Percentiles rank a stretch among this genome's conserved stretches.
Conservation (phyloP, 129 eudicot species). For the Rutidosis leptorrhynchoides region DNA sequence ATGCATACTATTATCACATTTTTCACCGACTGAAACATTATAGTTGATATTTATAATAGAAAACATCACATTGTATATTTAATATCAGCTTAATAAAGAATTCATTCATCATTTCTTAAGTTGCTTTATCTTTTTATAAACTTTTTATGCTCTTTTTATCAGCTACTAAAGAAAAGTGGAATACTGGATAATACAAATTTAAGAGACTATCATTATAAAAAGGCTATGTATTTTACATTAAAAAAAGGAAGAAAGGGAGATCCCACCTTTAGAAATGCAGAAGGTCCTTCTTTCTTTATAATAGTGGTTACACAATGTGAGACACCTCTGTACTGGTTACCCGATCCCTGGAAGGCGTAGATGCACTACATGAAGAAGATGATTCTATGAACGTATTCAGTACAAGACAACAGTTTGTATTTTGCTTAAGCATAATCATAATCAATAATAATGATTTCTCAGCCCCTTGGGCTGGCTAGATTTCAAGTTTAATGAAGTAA, state of each 20-base stretch:
- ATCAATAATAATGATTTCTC: too few relatives aligned
- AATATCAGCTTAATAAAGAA: too few relatives aligned
- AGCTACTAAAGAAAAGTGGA: background rate
- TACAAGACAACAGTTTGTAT: background rate
- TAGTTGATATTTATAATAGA: too few relatives aligned
- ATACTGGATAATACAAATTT: background rate
- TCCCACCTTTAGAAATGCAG: constrained; percentile 64
- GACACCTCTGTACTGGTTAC: constrained; percentile 59
- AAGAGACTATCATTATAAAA: background rate
- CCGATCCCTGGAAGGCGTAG: constrained; percentile 53
- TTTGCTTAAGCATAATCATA: background rate
- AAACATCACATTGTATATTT: too few relatives aligned
- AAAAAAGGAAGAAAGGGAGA: too few relatives aligned
- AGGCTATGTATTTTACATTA: background rate
- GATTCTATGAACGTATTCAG: background rate
- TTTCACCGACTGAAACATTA: too few relatives aligned
- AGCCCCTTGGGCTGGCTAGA: background rate
- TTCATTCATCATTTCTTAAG: too few relatives aligned
- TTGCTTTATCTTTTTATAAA: too few relatives aligned
- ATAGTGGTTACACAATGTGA: constrained; percentile 61
- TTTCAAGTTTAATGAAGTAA: too few relatives aligned
- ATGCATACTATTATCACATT: too few relatives aligned
- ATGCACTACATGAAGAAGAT: background rate
- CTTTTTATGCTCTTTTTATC: too few relatives aligned
- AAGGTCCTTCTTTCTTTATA: constrained; percentile 57